phyloP scores from a whole-genome alignment of 2,329 filamentous ascomycete species.

The Hymenotorrendiella dingleyae region DNA sequence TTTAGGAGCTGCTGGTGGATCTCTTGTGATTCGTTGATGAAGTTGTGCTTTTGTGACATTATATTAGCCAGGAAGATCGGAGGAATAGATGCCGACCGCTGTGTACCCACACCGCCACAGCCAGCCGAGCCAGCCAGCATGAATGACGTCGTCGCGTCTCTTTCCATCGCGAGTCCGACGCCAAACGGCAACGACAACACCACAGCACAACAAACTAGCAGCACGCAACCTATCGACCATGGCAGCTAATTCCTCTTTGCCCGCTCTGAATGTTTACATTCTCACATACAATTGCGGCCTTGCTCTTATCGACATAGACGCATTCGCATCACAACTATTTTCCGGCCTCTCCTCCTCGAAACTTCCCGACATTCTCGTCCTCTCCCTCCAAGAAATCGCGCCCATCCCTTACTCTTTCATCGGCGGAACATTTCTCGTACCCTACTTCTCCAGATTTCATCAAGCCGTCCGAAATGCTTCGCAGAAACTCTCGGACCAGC shows the following conservation, averaged over 20 bases:
- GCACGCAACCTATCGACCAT: not conserved
- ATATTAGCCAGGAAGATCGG: too few species aligned
- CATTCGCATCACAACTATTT: conserved; percentile 68
- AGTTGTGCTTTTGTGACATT: too few species aligned
- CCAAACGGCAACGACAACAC: not conserved
- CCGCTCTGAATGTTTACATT: conserved; percentile 65
- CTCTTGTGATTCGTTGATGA: too few species aligned
- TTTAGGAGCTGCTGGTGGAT: too few species aligned
- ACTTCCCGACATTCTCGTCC: conserved; percentile 60
- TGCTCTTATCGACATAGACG: conserved; percentile 58
- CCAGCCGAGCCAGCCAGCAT: too few species aligned
- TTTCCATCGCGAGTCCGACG: too few species aligned
- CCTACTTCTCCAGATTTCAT: conserved; percentile 68
- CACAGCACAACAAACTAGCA: not conserved
- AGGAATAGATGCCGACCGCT: too few species aligned
- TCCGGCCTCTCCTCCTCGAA: conserved; percentile 45
- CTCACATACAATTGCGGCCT: conserved; percentile 89
- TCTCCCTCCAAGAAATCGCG: conserved; percentile 80
- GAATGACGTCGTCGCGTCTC: too few species aligned
- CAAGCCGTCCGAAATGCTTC: conserved; percentile 68
- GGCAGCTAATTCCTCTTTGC: not conserved
- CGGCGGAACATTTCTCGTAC: conserved; percentile 69
- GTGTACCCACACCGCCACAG: too few species aligned
- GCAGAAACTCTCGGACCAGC: conserved; percentile 27
- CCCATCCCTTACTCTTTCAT: conserved; percentile 81